Conservation (phyloP, 768 basidiomycete genomes). For the Leccinellum albellum region DNA sequence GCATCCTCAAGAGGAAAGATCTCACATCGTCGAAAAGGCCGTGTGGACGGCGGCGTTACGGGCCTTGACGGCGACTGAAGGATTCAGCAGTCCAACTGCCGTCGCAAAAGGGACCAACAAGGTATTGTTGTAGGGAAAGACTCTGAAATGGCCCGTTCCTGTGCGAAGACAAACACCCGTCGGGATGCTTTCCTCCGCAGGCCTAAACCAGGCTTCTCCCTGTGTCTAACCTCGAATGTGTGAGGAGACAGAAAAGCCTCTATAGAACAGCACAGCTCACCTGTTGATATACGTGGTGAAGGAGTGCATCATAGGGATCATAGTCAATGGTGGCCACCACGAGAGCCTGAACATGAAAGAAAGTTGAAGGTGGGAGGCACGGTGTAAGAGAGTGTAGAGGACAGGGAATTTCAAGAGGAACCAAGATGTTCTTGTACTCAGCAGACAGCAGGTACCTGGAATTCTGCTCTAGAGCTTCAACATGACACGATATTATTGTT, state of each 20-base stretch:
- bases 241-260: neutral
- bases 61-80: conserved; percentile 78
- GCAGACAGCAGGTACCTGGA: neutral
- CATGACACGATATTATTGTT: neutral
- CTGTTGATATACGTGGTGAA: conserved; percentile 76
- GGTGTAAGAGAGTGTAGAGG: conserved; percentile 14
- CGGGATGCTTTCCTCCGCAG: conserved; percentile 70
- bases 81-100: conserved; percentile 70
- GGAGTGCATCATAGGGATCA: conserved; percentile 74
- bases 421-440: neutral
- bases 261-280: conserved; percentile 33
- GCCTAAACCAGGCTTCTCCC: conserved; percentile 82
- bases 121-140: conserved; percentile 80
- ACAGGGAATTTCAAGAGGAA: neutral
- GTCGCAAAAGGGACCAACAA: conserved; percentile 75
- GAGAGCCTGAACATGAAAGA: neutral
- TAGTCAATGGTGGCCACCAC: conserved; percentile 54
- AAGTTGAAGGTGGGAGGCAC: neutral
- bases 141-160: conserved; percentile 62
- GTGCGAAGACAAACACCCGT: conserved; percentile 76
- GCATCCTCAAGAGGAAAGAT: conserved; percentile 1
- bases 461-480: neutral
- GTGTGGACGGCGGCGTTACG: conserved; percentile 80
- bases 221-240: conserved; percentile 53
- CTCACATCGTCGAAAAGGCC: conserved; percentile 65